A percentile compares a stretch with the other conserved stretches of the same genome.
Conservation (phyloP, 1,284 basidiomycete genomes). For the Puccinia polysora region DNA sequence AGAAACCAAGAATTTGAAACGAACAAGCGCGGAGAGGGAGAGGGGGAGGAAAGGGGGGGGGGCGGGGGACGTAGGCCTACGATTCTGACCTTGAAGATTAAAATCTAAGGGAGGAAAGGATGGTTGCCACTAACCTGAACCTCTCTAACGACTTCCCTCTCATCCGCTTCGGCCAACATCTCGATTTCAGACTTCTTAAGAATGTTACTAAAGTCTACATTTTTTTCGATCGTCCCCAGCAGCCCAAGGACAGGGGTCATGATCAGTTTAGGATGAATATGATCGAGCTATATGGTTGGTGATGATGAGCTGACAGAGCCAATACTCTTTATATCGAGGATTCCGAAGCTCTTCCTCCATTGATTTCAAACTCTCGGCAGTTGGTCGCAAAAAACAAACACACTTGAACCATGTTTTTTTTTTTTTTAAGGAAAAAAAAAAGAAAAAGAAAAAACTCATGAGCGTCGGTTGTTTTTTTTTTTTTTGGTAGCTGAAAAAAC, state of each 20-base stretch:
- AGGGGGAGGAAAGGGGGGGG: no score
- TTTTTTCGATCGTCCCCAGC: conserved; percentile 33
- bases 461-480: conserved; percentile 54
- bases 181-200: conserved; percentile 87
- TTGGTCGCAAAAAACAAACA: conserved; percentile 82
- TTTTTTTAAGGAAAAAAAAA: no score
- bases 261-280: conserved; percentile 51
- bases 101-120: no score
- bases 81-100: no score
- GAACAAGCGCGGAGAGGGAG: no score
- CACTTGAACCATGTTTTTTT: conserved; percentile 61
- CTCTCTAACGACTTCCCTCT: conserved; percentile 92
- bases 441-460: no score
- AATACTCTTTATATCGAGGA: conserved; percentile 94
- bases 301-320: conserved; percentile 72
- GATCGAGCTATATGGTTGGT: conserved; percentile 56
- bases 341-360: conserved; percentile 77
- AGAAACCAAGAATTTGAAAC: no score
- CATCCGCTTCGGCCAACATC: conserved; percentile 85
- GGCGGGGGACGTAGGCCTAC: no score
- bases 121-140: conserved; percentile 81
- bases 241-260: conserved; percentile 38
- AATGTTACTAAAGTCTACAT: conserved; percentile 84
- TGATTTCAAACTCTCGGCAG: conserved; percentile 71
- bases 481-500: conserved; percentile 44